Conservation (phyloP, 2,329 filamentous ascomycete species). For the Acephala macrosclerotiorum region DNA sequence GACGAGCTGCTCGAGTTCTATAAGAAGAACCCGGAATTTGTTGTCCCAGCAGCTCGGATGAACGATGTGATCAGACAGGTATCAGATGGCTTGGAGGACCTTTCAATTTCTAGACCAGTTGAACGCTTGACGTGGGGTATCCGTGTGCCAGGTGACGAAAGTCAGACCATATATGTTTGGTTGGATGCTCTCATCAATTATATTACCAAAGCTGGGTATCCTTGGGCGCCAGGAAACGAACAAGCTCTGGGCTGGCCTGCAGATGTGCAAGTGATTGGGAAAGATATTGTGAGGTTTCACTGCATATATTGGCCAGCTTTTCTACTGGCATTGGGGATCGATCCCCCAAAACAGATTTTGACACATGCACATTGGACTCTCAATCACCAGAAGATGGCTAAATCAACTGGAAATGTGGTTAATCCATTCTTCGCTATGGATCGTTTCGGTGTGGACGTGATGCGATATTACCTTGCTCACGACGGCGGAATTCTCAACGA, state of each 20-base stretch:
- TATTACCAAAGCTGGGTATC: conserved; percentile 86
- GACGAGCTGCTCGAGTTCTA: conserved; percentile 85
- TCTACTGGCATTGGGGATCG: conserved; percentile 84
- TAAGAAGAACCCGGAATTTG: conserved; percentile 76
- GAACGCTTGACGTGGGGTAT: conserved; percentile 88
- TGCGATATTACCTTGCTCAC: conserved; percentile 88
- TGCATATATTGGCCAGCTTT: conserved; percentile 98
- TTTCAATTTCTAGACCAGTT: conserved; percentile 86
- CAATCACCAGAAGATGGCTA: conserved; percentile 92
- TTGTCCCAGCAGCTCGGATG: conserved; percentile 77
- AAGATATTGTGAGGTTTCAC: conserved; percentile 96
- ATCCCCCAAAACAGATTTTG: conserved; percentile 79
- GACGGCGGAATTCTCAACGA: conserved; percentile 81
- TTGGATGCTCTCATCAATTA: conserved; percentile 96
- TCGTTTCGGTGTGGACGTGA: conserved; percentile 83
- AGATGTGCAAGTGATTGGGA: conserved; percentile 91
- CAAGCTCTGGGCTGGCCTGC: conserved; percentile 81
- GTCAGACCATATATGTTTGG: conserved; percentile 98
- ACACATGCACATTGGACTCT: conserved; percentile 97
- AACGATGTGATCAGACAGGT: conserved; percentile 82
- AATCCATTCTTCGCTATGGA: conserved; percentile 93
- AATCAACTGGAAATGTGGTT: conserved; percentile 93
- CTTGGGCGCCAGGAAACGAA: conserved; percentile 73
- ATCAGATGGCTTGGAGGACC: conserved; percentile 77
- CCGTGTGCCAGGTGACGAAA: conserved; percentile 80